Base-by-base conservation (phyloP, 2,329 filamentous ascomycete genomes). In the Lecanicillium sp. region DNA sequence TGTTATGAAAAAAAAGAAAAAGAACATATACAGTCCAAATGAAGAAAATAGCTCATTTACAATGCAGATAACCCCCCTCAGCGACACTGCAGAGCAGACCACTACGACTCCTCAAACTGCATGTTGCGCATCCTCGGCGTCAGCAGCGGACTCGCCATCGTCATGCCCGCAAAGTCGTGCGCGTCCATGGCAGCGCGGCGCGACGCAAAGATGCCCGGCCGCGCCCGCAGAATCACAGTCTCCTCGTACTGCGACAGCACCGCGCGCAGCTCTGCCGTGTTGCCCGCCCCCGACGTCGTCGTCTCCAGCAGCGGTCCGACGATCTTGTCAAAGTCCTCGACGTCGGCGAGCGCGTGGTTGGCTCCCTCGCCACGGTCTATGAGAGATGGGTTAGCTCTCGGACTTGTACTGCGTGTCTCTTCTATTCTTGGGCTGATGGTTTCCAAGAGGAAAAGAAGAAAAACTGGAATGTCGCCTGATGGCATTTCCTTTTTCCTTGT, bases 301-400 rank as follows among this genome's bases (percentile, higher is more conserved):
- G 23, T 14, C 10, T 35, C 20, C 11, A 57, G 51, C 2, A 51
- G 20, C 0, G 64, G 60, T 0, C 56, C 24, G 1, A 69, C 54
- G 5, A 56, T 56, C 9, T 67, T 62, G 0, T 66, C 62, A 36
- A 79, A 64, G 29, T 74, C 69, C 2, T 64, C 56, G 0, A 75
- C 72, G 54, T 80, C 77, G 6, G 71, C 58, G 29, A 81, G 74
- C 3, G 72, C 75, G 44, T 79, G 75, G 52, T 81, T 81, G 5
- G 74, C 75, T 1, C 74, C 77, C 59, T 81, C 77, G 3, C 77
- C 77, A 11, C 77, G 69, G 55, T 75, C 77, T 81, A 51, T 26
- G 26, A 9, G 9, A 19, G n/a, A 35, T 40, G 21, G 27, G 24
- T 48, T 19, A 51, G 51, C 39, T 38, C 35, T 43, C 20, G 5